Percentiles rank a stretch among this genome's conserved stretches.
Conservation (phyloP, 2,329 filamentous ascomycete genomes). For the Didymellaceae sp. region DNA sequence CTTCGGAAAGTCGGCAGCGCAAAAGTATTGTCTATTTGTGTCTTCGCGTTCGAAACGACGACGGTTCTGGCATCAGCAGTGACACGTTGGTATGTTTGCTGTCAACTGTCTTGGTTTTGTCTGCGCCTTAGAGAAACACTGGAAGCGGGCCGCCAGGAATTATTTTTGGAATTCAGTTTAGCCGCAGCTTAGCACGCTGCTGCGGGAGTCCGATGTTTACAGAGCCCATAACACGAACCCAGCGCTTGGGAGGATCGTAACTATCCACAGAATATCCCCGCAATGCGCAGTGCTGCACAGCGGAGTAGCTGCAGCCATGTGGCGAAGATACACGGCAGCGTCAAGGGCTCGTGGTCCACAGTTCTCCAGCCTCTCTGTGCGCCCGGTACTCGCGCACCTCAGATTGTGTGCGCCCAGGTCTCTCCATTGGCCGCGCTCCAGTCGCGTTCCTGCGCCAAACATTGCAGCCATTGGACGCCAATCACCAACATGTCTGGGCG, state of each 20-base stretch:
- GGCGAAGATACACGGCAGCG: slow-evolving; percentile 11
- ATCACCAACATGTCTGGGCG: slow-evolving; percentile 23
- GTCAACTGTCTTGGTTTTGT: slow-evolving; percentile 17
- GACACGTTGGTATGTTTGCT: slow-evolving; percentile 18
- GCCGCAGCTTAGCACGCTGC: slow-evolving; percentile 27
- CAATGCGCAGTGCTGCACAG: not conserved
- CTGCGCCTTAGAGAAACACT: slow-evolving; percentile 16
- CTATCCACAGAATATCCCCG: not conserved
- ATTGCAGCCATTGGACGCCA: slow-evolving; percentile 25
- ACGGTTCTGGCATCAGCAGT: slow-evolving; percentile 11
- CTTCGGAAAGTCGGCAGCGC: not conserved
- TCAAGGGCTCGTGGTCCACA: slow-evolving; percentile 6
- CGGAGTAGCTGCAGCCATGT: slow-evolving; percentile 9
- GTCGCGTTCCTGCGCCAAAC: slow-evolving; percentile 17
- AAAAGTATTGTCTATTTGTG: slow-evolving; percentile 14
- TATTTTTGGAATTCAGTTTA: slow-evolving; percentile 29
- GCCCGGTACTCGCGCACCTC: slow-evolving; percentile 6
- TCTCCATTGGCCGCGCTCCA: slow-evolving; percentile 14
- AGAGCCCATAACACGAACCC: slow-evolving; percentile 5
- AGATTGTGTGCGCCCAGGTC: slow-evolving; percentile 17
- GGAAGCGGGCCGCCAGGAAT: slow-evolving; percentile 17
- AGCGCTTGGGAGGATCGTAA: slow-evolving; percentile 6
- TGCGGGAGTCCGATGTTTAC: slow-evolving; percentile 3
- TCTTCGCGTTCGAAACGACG: slow-evolving; percentile 20
- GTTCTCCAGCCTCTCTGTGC: slow-evolving; percentile 16